These are phyloP conservation scores for Trametes versicolor DNA, from an alignment of 1,284 basidiomycete genomes.

Conservation along the genomic window DNA sequence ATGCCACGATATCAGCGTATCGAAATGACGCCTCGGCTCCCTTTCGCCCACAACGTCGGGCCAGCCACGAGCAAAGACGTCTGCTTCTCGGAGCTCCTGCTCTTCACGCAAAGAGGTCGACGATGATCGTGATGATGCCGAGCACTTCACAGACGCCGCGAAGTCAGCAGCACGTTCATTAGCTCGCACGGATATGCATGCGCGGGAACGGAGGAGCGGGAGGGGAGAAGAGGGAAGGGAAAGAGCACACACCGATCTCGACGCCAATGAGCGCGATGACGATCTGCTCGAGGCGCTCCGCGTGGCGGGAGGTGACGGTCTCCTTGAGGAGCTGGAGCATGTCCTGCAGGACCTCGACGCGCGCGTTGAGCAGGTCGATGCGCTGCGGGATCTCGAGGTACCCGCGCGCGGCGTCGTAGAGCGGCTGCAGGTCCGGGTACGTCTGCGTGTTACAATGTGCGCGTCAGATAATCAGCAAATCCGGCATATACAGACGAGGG, in stretches of 20 bases:
- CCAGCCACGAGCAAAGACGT: neutral
- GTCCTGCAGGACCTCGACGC: slow-evolving; percentile 96
- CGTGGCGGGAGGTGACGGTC: slow-evolving; percentile 90
- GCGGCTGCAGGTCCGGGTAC: slow-evolving; percentile 93
- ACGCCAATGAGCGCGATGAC: slow-evolving; percentile 94
- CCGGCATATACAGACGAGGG: neutral
- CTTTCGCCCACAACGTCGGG: neutral
- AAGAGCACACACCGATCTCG: slow-evolving; percentile 72
- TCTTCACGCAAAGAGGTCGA: slow-evolving; percentile 63
- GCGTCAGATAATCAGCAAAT: slow-evolving; percentile 18
- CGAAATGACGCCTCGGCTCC: no score
- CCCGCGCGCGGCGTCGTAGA: slow-evolving; percentile 92
- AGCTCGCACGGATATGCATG: no score
- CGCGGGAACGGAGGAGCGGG: slow-evolving; percentile 11
- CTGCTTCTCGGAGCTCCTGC: neutral
- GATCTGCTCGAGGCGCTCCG: slow-evolving; percentile 95
- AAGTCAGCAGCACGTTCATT: neutral
- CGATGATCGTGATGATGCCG: slow-evolving; percentile 77
- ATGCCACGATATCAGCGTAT: neutral
- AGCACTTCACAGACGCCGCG: slow-evolving; percentile 53
- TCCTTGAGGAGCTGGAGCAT: slow-evolving; percentile 97
- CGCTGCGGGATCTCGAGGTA: slow-evolving; percentile 97
- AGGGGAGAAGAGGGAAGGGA: neutral
- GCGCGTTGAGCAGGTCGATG: slow-evolving; percentile 92
- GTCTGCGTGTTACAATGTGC: slow-evolving; percentile 59